phyloP scores from a whole-genome alignment of 2,329 filamentous ascomycete genomes.

The Trichoderma sp. region DNA sequence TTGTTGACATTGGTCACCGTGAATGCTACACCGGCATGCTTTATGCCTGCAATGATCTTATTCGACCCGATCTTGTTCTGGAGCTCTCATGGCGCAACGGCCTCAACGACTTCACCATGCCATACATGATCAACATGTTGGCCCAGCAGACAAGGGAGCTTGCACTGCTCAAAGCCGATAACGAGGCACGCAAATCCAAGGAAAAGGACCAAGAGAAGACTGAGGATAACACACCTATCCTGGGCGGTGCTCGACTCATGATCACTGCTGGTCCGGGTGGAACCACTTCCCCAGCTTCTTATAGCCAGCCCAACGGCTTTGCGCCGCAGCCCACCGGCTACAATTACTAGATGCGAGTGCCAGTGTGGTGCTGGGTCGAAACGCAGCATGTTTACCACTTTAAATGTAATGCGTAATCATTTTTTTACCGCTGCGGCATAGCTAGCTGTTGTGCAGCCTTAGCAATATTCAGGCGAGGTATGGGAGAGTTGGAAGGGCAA shows the following conservation, averaged over 20 bases:
- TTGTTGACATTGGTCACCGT: constrained; percentile 97
- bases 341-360: constrained; percentile 49
- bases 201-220: constrained; percentile 74
- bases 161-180: constrained; percentile 83
- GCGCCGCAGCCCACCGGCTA: constrained; percentile 84
- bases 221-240: constrained; percentile 89
- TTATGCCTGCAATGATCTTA: constrained; percentile 96
- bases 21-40: constrained; percentile 99
- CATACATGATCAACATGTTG: constrained; percentile 99
- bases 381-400: neutral
- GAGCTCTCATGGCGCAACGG: constrained; percentile 97
- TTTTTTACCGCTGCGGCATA: neutral
- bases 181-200: constrained; percentile 83
- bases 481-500: constrained; percentile 8
- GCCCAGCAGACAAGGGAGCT: constrained; percentile 87
- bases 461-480: neutral
- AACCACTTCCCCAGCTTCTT: constrained; percentile 62
- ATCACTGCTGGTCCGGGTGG: constrained; percentile 81
- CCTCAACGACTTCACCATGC: constrained; percentile 96
- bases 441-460: neutral
- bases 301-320: constrained; percentile 79
- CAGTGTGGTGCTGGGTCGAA: constrained; percentile 27
- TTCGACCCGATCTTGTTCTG: constrained; percentile 86
- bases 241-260: constrained; percentile 86
- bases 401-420: constrained; percentile 11